These are phyloP conservation scores for Aegle marmelos DNA, from an alignment of 345 rosid species.

Conservation along the genomic window DNA sequence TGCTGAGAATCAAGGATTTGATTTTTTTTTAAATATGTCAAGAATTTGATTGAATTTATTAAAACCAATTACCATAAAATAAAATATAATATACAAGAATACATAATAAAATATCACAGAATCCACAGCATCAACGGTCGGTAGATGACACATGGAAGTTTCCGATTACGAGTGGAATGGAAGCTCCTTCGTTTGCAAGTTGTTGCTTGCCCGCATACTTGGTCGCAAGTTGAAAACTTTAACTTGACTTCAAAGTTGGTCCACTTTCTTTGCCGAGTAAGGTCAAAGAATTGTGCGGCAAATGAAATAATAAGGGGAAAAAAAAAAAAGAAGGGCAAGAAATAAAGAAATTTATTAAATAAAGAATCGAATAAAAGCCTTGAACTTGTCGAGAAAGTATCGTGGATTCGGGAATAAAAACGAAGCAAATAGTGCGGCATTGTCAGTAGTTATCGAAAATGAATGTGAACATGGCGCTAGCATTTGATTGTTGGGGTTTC, in stretches of 20 bases:
- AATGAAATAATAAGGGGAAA: too few species aligned
- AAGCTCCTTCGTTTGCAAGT: neutral
- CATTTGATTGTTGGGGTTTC: neutral
- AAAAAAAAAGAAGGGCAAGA: too few species aligned
- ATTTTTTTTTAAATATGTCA: too few species aligned
- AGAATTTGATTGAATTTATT: too few species aligned
- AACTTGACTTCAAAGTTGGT: conserved; percentile 12
- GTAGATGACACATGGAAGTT: too few species aligned
- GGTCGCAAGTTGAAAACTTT: neutral
- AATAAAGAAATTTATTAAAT: too few species aligned
- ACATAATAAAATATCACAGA: too few species aligned
- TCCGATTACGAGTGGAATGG: neutral
- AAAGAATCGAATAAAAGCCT: neutral
- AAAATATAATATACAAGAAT: too few species aligned
- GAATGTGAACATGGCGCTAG: neutral
- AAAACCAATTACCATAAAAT: too few species aligned
- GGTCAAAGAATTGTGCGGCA: neutral
- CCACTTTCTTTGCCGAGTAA: neutral
- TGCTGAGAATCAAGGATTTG: too few species aligned
- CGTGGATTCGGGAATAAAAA: neutral
- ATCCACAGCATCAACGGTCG: too few species aligned
- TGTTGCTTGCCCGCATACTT: neutral
- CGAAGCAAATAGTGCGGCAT: neutral
- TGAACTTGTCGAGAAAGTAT: neutral
- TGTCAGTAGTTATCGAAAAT: neutral